phyloP scores from a whole-genome alignment of 78 protist species.

The Isochrysis galbana region DNA sequence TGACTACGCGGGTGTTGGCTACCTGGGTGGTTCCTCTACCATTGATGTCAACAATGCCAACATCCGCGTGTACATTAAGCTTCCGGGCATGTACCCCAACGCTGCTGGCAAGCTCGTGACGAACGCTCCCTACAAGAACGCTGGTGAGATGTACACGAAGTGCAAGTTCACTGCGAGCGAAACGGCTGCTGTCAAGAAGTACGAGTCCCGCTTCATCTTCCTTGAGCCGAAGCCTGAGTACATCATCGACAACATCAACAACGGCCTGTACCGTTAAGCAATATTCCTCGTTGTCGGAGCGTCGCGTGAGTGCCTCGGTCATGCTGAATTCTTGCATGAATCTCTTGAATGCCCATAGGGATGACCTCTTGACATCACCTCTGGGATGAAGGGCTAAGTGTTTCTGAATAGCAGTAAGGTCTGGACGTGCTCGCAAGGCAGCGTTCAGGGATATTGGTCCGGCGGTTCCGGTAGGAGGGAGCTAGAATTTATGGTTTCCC shows the following conservation, averaged over 20 bases:
- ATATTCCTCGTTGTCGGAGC: no score
- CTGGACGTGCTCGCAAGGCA: no score
- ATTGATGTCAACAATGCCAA: conserved; percentile 49
- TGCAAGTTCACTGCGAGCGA: not conserved
- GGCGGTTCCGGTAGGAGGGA: no score
- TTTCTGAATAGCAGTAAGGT: no score
- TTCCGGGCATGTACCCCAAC: conserved; percentile 50
- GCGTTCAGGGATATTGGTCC: no score
- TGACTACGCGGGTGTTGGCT: conserved; percentile 34
- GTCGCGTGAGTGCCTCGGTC: no score
- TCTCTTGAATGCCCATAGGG: no score
- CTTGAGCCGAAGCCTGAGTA: conserved; percentile 46
- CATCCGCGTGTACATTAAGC: conserved; percentile 43
- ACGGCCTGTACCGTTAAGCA: conserved; percentile 49
- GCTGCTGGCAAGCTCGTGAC: conserved; percentile 21
- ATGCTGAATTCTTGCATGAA: no score
- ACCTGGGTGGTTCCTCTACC: conserved; percentile 22
- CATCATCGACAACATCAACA: conserved; percentile 36
- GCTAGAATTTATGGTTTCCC: no score
- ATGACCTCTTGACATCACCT: no score
- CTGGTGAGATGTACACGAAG: conserved; percentile 11
- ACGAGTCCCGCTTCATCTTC: conserved; percentile 28
- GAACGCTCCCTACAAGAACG: conserved; percentile 13
- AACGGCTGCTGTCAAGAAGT: conserved; percentile 30
- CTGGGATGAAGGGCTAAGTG: no score